Evolutionary conservation across 495 filamentous ascomycete genomes (phyloP).

Genomic region (Staphylotrichum longicolle): DNA sequence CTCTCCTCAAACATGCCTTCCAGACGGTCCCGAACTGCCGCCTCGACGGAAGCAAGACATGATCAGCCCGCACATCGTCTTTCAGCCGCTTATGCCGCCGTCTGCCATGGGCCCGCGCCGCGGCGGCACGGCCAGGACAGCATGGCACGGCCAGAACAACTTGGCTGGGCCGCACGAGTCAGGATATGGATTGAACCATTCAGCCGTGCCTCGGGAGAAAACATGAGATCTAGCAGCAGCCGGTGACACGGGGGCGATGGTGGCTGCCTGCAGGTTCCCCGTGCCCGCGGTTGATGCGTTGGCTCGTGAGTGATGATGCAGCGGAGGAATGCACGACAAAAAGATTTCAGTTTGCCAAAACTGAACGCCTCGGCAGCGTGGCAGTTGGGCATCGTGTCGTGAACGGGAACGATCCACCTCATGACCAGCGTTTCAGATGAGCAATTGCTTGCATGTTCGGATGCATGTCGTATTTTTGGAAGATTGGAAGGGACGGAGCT

Average conservation of each 20-base stretch:
- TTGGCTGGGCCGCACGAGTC: constrained; percentile 3
- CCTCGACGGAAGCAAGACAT: background rate
- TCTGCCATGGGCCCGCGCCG: background rate
- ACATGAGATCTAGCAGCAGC: constrained; percentile 2
- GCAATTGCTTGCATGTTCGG: constrained; percentile 6
- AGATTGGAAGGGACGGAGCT: constrained; percentile 16
- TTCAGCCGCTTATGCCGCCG: constrained; percentile 7
- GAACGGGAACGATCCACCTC: background rate
- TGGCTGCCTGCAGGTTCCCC: background rate
- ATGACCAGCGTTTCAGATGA: constrained; percentile 5
- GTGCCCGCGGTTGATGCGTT: background rate
- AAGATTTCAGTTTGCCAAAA: background rate
- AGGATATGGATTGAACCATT: constrained; percentile 1
- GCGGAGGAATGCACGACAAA: background rate
- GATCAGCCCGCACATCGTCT: constrained; percentile 2
- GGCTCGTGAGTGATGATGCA: background rate
- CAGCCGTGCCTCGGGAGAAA: constrained; percentile 10
- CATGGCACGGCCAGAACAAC: constrained; percentile 13
- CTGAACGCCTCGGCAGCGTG: background rate
- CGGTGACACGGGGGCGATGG: background rate
- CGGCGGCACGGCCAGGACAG: constrained; percentile 9
- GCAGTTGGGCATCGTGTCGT: background rate
- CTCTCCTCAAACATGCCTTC: background rate
- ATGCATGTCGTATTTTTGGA: constrained; percentile 18
- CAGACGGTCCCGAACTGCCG: background rate